Base-by-base conservation (phyloP, 371 early-diverging fungal species). In the Smittium mucronatum region DNA sequence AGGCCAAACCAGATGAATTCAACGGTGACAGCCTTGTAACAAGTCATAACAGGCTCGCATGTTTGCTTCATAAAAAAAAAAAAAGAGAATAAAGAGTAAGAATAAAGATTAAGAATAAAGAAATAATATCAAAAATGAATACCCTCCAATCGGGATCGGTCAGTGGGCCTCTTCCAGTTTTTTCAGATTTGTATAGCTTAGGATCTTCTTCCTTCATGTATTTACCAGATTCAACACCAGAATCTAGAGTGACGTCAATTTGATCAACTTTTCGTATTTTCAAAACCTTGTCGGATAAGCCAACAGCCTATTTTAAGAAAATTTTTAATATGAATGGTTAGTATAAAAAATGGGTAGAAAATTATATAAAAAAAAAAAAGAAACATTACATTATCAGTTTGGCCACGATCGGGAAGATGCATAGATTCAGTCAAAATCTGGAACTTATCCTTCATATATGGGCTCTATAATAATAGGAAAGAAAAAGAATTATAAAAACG, bases 1-100 rank as follows among this genome's bases (percentile, higher is more conserved):
- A 88, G 65, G 0, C 88, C 88, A 71, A 85, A 86, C 86, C 87
- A 87, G 66, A 82, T 83, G 79, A 89, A 89, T 73, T 89, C 88
- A 57, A 84, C 86, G 34, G 86, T 87, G 25, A 88, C 85, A 65
- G 88, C 78, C 75, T 89, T 89, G 78, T 89, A 89, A 74, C 88
- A 88, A 1, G 88, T 88, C 89, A 89, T 89, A 28, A 84, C 83
- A 1, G 89, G 89, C 47, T 85, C 84, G 65, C 82, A 84, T 0
- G 75, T 84, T 73, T 84, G 67, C 64, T 70, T 63, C 5, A 25
- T 30, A 35, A 36, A 63, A 29, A 34, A 69, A 17, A 65, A 30
- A 69, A 31, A n/a, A 61, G 26, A 30, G 26, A 16, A n/a, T n/a
- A 11, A 16, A 61, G 63, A 61, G 26, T 15, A 16, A 11, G 63